Base-by-base conservation (phyloP, 306 rosid genomes). In the Vigna trinervia region DNA sequence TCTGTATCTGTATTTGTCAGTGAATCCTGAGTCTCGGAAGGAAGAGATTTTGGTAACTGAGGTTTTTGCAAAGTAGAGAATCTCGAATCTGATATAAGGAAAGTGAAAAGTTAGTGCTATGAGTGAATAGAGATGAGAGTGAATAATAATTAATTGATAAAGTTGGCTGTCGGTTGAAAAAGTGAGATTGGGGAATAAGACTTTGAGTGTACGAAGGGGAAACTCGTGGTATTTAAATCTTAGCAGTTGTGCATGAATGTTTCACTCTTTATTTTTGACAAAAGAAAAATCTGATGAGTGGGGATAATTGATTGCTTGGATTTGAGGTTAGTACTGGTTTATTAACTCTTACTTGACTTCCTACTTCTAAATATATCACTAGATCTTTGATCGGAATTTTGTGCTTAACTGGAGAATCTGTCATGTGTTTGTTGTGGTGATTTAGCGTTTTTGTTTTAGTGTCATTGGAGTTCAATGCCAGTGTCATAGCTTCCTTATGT, bases 201-300 rank as follows among this genome's bases (percentile, higher is more conserved):
- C 81, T 59, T 59, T 85, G 83, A 73, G 79, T 69, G 78, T 54
- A 70, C 22, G 69, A 64, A 69, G 81, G 64, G 86, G 58, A 74
- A 85, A 52, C 52, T 57, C 41, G 36, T 71, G 64, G 43, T 61
- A 32, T 68, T 73, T 52, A 58, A 23, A 58, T 56, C 9, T 61
- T 32, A 60, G 30, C 17, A 12, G 14, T 60, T 73, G 26, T 77
- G 45, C 17, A 30, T 2, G 32, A 68, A 47, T 14, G n/a, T 28
- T 73, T 57, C 56, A 19, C 57, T 51, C 28, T 77, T 67, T 3
- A 15, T 65, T 45, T 69, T 65, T 36, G 74, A 59, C 3, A 3
- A 69, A 36, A 69, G 71, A 50, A 68, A 60, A 74, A 30, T 83
- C 46, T 74, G 74, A 15, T 50, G 52, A 78, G 50, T 41, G 69